Evolutionary conservation across 352 stramenopile genomes (phyloP).

Genomic region (Pythium biforme): DNA sequence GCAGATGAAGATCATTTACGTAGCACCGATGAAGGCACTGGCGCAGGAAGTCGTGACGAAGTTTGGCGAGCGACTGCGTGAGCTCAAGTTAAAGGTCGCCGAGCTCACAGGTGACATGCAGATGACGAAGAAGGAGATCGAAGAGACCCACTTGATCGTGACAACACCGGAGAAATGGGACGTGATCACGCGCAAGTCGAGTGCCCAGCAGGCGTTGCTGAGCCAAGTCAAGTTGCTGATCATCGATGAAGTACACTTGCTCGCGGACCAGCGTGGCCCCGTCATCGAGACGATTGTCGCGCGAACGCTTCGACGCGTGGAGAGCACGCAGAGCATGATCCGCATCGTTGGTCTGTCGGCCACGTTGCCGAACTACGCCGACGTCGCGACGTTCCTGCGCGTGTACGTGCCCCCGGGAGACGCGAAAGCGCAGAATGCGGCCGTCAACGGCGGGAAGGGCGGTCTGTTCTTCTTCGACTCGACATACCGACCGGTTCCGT

Average conservation of each 20-base stretch:
- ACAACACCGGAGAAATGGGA: slow-evolving; percentile 99
- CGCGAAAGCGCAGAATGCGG: slow-evolving; percentile 55
- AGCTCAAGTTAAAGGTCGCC: slow-evolving; percentile 72
- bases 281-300: slow-evolving; percentile 99
- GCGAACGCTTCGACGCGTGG: slow-evolving; percentile 95
- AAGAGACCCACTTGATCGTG: slow-evolving; percentile 95
- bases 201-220: slow-evolving; percentile 88
- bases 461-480: slow-evolving; percentile 98
- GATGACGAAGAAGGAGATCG: slow-evolving; percentile 95
- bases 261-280: slow-evolving; percentile 97
- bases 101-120: slow-evolving; percentile 99
- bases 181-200: slow-evolving; percentile 97
- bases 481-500: slow-evolving; percentile 97
- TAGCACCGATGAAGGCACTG: slow-evolving; percentile 97
- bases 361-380: slow-evolving; percentile 99
- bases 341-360: slow-evolving; percentile 98
- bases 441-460: slow-evolving; percentile 69
- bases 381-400: slow-evolving; percentile 97
- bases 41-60: slow-evolving; percentile 99
- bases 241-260: slow-evolving; percentile 99
- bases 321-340: slow-evolving; percentile 96
- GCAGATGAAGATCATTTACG: slow-evolving; percentile 95
- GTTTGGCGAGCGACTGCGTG: slow-evolving; percentile 89
- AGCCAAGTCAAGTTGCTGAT: slow-evolving; percentile 96
- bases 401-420: slow-evolving; percentile 82